Conservation (phyloP, 2,329 filamentous ascomycete genomes). For the Cladobotryum protrusum region DNA sequence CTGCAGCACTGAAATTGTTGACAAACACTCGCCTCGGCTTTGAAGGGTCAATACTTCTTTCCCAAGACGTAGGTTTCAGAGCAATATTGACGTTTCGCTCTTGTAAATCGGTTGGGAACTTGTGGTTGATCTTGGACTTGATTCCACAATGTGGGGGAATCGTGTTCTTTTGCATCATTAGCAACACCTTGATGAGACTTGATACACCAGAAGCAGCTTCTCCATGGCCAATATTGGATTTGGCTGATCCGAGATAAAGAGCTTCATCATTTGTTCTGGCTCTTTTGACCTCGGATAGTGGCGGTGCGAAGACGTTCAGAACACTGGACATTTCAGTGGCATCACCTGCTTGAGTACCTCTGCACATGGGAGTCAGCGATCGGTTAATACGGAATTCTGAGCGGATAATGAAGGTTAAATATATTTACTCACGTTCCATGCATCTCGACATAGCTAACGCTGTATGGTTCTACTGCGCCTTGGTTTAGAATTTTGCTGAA, state of each 20-base stretch:
- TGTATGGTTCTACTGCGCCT: conserved; percentile 66
- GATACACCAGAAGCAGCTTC: conserved; percentile 57
- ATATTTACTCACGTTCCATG: conserved; percentile 57
- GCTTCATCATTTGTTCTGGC: conserved; percentile 48
- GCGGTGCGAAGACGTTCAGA: conserved; percentile 45
- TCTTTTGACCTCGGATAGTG: conserved; percentile 51
- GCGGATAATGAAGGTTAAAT: background rate
- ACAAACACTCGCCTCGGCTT: conserved; percentile 46
- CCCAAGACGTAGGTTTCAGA: conserved; percentile 42
- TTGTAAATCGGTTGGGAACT: conserved; percentile 48
- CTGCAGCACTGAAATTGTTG: conserved; percentile 67
- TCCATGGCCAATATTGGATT: conserved; percentile 60
- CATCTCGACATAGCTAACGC: conserved; percentile 82
- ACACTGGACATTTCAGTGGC: conserved; percentile 78
- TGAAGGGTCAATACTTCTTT: conserved; percentile 33
- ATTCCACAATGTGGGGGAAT: conserved; percentile 62
- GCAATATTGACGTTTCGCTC: conserved; percentile 52
- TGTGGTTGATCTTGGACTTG: conserved; percentile 54
- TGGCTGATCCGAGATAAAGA: conserved; percentile 57
- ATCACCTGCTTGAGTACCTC: conserved; percentile 79
- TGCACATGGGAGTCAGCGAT: conserved; percentile 31
- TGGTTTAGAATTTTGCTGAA: conserved; percentile 62
- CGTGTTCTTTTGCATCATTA: conserved; percentile 56
- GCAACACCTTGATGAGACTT: conserved; percentile 57
- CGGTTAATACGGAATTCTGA: background rate